phyloP scores from a whole-genome alignment of 108 stramenopile genomes.

The Cylindrotheca fusiformis region DNA sequence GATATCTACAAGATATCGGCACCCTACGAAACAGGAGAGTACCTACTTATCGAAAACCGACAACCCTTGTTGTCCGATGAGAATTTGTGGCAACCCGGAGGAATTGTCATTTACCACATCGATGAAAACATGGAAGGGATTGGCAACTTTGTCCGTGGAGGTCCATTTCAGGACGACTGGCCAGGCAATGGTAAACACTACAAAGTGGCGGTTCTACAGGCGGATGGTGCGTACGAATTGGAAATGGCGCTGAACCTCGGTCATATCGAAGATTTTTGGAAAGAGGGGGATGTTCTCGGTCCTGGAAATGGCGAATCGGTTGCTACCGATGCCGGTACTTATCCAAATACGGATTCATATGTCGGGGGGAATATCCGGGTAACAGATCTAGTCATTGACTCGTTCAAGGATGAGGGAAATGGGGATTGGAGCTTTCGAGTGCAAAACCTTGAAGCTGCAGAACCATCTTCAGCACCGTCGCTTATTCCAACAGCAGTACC shows the following conservation, averaged over 20 bases:
- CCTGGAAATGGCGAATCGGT: constrained; percentile 20
- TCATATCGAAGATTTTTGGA: constrained; percentile 44
- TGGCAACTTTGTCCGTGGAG: constrained; percentile 23
- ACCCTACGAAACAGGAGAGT: constrained; percentile 40
- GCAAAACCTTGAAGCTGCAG: background rate
- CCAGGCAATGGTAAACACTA: constrained; percentile 53
- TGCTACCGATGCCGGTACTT: constrained; percentile 5
- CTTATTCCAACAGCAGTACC: background rate
- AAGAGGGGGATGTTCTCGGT: constrained; percentile 5
- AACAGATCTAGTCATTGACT: constrained; percentile 28
- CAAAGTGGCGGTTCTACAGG: constrained; percentile 50
- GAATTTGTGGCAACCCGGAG: constrained; percentile 27
- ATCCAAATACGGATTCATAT: constrained; percentile 42
- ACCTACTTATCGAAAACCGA: constrained; percentile 54
- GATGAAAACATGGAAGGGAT: constrained; percentile 23
- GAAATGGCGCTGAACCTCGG: constrained; percentile 51
- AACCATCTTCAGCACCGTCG: background rate
- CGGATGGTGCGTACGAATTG: constrained; percentile 56
- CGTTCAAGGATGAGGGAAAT: constrained; percentile 6
- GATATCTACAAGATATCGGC: constrained; percentile 42
- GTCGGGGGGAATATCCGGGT: constrained; percentile 11
- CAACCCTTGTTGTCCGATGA: constrained; percentile 6
- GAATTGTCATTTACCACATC: constrained; percentile 46
- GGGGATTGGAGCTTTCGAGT: background rate
- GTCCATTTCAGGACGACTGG: constrained; percentile 49